Conservation (phyloP, 495 filamentous ascomycete genomes). For the Neurospora sp. region DNA sequence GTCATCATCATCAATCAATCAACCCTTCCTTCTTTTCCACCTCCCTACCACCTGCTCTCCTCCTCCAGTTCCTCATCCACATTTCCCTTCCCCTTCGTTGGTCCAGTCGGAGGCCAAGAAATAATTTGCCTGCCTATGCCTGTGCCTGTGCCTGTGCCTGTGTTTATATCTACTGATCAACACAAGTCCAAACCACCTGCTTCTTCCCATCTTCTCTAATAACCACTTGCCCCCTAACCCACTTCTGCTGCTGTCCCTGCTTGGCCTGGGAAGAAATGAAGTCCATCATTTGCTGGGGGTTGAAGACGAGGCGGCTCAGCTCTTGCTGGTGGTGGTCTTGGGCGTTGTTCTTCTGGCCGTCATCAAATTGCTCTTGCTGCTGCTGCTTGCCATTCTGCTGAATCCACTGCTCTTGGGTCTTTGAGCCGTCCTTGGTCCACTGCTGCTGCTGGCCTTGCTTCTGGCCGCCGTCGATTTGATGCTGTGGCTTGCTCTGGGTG, state of each 20-base stretch:
- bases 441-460: background rate
- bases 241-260: background rate
- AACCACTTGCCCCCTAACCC: background rate
- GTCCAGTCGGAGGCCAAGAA: background rate
- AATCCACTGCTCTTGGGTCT: background rate
- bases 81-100: background rate
- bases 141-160: background rate
- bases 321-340: background rate
- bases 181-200: background rate
- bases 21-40: too few relatives aligned
- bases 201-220: background rate
- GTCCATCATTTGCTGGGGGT: background rate
- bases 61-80: background rate
- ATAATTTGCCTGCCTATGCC: background rate
- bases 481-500: background rate
- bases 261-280: background rate
- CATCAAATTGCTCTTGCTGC: background rate
- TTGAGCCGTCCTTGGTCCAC: background rate
- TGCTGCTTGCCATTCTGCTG: background rate
- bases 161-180: background rate
- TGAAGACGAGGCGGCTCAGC: background rate
- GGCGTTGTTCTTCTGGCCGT: background rate
- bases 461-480: background rate
- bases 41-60: background rate
- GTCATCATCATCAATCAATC: background rate